These are phyloP conservation scores for Grigorovia transvaalensis DNA, from an alignment of 805 yeast species.

Conservation along the genomic window DNA sequence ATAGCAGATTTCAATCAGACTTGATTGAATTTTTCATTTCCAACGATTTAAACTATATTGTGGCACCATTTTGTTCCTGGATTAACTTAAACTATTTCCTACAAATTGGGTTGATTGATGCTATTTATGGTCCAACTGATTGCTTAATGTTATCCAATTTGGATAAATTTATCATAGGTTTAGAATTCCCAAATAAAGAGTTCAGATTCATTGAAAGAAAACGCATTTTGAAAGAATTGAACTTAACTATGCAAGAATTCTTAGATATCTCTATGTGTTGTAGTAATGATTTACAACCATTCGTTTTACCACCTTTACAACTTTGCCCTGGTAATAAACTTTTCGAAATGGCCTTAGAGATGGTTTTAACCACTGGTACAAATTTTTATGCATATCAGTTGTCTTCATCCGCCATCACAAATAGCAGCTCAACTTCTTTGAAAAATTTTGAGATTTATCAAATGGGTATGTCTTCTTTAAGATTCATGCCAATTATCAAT, in stretches of 20 bases:
- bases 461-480: constrained; percentile 58
- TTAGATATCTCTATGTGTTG: constrained; percentile 66
- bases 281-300: constrained; percentile 69
- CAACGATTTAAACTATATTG: constrained; percentile 49
- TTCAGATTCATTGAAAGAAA: constrained; percentile 56
- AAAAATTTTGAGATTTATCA: constrained; percentile 31
- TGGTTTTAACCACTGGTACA: constrained; percentile 34
- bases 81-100: constrained; percentile 68
- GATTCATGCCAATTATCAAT: constrained; percentile 65
- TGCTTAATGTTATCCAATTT: constrained; percentile 48
- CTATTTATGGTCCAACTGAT: constrained; percentile 80
- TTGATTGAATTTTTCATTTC: constrained; percentile 48
- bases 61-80: constrained; percentile 77
- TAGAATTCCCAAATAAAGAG: constrained; percentile 56
- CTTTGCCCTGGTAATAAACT: constrained; percentile 23
- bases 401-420: constrained; percentile 24
- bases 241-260: constrained; percentile 54
- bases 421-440: constrained; percentile 30
- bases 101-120: constrained; percentile 48
- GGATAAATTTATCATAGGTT: constrained; percentile 61
- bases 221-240: constrained; percentile 50
- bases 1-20: constrained; percentile 42
- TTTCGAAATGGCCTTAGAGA: constrained; percentile 31
- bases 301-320: constrained; percentile 41
- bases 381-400: constrained; percentile 38